phyloP scores from a whole-genome alignment of 2,329 filamentous ascomycete genomes.

The Talaromyces islandicus region DNA sequence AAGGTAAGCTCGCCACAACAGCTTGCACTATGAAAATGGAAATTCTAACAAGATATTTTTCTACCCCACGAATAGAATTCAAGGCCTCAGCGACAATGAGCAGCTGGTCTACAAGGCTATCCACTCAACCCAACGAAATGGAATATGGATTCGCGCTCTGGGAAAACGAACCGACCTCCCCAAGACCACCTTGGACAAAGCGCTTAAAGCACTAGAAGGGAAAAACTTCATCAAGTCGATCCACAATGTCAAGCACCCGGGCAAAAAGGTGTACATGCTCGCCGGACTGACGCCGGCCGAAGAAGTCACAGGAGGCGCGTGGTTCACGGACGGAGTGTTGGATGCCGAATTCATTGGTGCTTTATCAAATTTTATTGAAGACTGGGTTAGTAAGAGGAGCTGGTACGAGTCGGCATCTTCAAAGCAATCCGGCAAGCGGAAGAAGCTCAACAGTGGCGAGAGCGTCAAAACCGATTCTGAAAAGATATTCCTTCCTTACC shows the following conservation, averaged over 20 bases:
- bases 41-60: neutral
- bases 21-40: neutral
- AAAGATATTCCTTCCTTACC: slow-evolving; percentile 45
- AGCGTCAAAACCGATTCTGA: slow-evolving; percentile 18
- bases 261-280: slow-evolving; percentile 95
- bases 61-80: slow-evolving; percentile 25
- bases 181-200: slow-evolving; percentile 72
- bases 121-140: slow-evolving; percentile 75
- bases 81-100: slow-evolving; percentile 59
- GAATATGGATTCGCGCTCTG: slow-evolving; percentile 86
- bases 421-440: slow-evolving; percentile 16
- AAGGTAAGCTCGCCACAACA: slow-evolving; percentile 32
- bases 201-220: slow-evolving; percentile 74
- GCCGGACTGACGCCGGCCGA: slow-evolving; percentile 77
- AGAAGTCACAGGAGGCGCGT: slow-evolving; percentile 85
- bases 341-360: slow-evolving; percentile 83
- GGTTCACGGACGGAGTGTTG: slow-evolving; percentile 87
- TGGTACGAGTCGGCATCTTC: slow-evolving; percentile 53
- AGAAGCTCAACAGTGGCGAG: slow-evolving; percentile 11
- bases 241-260: slow-evolving; percentile 84
- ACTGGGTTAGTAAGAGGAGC: slow-evolving; percentile 65
- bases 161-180: slow-evolving; percentile 76
- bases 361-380: slow-evolving; percentile 66
- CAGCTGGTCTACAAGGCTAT: slow-evolving; percentile 82
- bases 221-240: slow-evolving; percentile 82